Conservation (phyloP, 768 basidiomycete species). For the Boletus edulis region DNA sequence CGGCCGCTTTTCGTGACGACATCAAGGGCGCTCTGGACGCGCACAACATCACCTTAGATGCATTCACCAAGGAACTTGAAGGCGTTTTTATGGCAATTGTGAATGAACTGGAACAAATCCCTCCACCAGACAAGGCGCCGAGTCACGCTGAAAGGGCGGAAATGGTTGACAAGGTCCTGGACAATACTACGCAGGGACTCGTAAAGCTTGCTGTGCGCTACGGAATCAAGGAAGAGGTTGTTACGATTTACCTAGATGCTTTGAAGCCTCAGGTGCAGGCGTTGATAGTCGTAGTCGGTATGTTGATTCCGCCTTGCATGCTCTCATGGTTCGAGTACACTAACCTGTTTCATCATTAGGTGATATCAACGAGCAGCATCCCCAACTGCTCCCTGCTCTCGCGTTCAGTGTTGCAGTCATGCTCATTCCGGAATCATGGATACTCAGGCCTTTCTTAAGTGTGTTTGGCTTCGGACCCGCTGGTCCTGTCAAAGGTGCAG, state of each 20-base stretch:
- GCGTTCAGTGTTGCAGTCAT: background rate
- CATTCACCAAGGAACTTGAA: conserved; percentile 8
- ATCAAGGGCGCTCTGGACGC: conserved; percentile 6
- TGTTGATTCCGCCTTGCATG: background rate
- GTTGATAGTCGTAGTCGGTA: conserved; percentile 9
- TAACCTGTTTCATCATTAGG: conserved; percentile 2
- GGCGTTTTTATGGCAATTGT: background rate
- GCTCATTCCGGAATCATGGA: conserved; percentile 16
- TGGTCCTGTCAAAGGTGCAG: conserved; percentile 12
- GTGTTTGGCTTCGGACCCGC: conserved; percentile 16
- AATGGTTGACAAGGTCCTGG: conserved; percentile 6
- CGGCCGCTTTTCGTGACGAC: conserved; percentile 4
- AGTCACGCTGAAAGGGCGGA: background rate
- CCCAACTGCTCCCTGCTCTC: conserved; percentile 4
- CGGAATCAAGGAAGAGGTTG: background rate
- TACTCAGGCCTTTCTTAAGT: conserved; percentile 8
- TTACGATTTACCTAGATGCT: background rate
- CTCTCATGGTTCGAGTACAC: background rate
- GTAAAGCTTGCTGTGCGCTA: background rate
- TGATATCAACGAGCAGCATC: conserved; percentile 14
- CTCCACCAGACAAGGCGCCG: background rate
- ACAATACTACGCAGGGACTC: background rate
- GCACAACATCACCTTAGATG: conserved; percentile 2
- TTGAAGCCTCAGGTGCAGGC: conserved; percentile 3
- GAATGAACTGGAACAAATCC: background rate